phyloP scores from a whole-genome alignment of 225 moss, liverwort and hornwort species.

The Neckera pumila region DNA sequence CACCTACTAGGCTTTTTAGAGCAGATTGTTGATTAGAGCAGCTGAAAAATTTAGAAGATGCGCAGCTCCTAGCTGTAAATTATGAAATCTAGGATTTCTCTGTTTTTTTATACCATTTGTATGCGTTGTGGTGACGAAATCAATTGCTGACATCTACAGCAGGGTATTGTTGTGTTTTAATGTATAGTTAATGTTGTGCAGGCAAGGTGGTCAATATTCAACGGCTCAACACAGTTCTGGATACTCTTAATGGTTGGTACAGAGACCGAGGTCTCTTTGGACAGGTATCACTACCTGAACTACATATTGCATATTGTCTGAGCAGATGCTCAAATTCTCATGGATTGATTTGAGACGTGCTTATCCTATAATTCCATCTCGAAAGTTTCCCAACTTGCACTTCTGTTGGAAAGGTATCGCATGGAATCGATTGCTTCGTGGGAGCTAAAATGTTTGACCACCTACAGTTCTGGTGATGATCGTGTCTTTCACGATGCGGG shows the following conservation, averaged over 20 bases:
- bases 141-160: neutral
- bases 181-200: conserved; percentile 15
- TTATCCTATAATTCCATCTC: neutral
- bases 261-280: conserved; percentile 94
- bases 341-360: neutral
- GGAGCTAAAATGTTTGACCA: neutral
- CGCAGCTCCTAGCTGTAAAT: neutral
- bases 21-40: neutral
- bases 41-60: neutral
- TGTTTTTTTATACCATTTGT: neutral
- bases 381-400: neutral
- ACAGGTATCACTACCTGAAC: conserved; percentile 24
- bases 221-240: conserved; percentile 77
- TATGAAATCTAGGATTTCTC: neutral
- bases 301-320: neutral
- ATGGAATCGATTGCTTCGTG: neutral
- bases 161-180: neutral
- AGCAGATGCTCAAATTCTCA: neutral
- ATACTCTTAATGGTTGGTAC: conserved; percentile 97
- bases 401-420: neutral
- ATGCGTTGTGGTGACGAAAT: neutral
- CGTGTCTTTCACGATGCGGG: neutral
- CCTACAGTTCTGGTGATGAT: neutral
- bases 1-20: neutral
- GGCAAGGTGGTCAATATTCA: conserved; percentile 99